Evolutionary conservation across 768 basidiomycete species (phyloP).

Genomic region (Aureoboletus auriporus): DNA sequence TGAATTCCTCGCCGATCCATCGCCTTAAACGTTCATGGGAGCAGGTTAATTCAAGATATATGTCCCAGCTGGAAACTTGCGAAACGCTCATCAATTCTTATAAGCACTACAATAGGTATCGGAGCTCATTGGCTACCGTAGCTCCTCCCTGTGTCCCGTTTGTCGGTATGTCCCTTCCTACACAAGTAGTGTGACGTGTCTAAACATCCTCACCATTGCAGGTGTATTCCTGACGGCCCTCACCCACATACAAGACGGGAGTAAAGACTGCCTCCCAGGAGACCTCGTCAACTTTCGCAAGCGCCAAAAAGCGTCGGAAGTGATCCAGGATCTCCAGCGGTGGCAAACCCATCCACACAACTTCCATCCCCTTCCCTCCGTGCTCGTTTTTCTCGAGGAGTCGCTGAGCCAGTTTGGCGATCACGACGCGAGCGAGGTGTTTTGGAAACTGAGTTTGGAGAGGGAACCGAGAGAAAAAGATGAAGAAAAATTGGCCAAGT

Average conservation of each 20-base stretch:
- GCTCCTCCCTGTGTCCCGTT: conserved; percentile 69
- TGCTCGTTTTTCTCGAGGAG: conserved; percentile 42
- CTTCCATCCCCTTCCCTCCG: conserved; percentile 39
- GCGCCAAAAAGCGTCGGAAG: conserved; percentile 49
- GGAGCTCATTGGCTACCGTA: conserved; percentile 47
- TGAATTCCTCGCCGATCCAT: conserved; percentile 62
- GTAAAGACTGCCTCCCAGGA: conserved; percentile 43
- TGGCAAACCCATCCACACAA: conserved; percentile 56
- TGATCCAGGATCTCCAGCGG: conserved; percentile 53
- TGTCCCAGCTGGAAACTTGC: conserved; percentile 47
- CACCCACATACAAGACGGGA: conserved; percentile 62
- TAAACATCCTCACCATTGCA: conserved; percentile 16
- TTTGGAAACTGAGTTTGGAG: conserved; percentile 46
- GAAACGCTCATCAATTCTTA: conserved; percentile 60
- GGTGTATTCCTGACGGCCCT: conserved; percentile 58
- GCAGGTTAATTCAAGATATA: conserved; percentile 44
- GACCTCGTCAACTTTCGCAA: conserved; percentile 58
- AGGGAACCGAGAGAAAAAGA: conserved; percentile 56
- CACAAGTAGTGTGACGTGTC: not conserved
- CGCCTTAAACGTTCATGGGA: conserved; percentile 67
- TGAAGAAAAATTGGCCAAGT: conserved; percentile 44
- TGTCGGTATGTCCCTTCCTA: conserved; percentile 43
- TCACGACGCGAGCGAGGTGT: conserved; percentile 30
- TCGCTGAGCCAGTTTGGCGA: conserved; percentile 35
- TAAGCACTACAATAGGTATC: conserved; percentile 66